A percentile compares a stretch with the other conserved stretches of the same genome.
These are phyloP conservation scores for Allantophomopsis cytisporea DNA, from an alignment of 2,329 filamentous ascomycete species.

Conservation along the genomic window DNA sequence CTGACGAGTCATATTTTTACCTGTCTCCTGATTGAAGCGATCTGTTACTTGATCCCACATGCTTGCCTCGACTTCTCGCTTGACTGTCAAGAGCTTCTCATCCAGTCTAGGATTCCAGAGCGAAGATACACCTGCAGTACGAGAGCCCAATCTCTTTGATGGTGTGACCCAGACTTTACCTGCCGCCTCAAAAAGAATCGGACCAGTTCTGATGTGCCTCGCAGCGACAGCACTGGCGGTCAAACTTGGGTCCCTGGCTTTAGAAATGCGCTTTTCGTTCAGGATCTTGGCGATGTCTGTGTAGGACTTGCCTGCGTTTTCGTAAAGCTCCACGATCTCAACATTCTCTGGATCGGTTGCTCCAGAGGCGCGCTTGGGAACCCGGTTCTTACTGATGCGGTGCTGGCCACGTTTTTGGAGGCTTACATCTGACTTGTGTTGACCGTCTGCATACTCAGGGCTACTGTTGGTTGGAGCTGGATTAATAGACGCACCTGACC, in stretches of 20 bases:
- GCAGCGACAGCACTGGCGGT: slow-evolving; percentile 10
- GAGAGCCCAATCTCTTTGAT: slow-evolving; percentile 6
- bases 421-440: slow-evolving; percentile 9
- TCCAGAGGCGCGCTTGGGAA: slow-evolving; percentile 13
- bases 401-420: slow-evolving; percentile 12
- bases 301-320: slow-evolving; percentile 8
- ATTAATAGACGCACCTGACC: no score
- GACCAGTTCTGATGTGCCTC: slow-evolving; percentile 17
- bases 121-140: neutral
- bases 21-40: slow-evolving; percentile 5
- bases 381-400: slow-evolving; percentile 4
- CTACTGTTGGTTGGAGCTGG: no score
- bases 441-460: no score
- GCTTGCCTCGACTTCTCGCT: slow-evolving; percentile 6
- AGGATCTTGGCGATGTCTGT: slow-evolving; percentile 9
- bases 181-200: slow-evolving; percentile 12
- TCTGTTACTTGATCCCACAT: slow-evolving; percentile 11
- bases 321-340: slow-evolving; percentile 15
- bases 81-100: slow-evolving; percentile 5
- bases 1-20: slow-evolving; percentile 2
- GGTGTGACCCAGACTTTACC: slow-evolving; percentile 13
- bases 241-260: slow-evolving; percentile 9
- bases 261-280: slow-evolving; percentile 9
- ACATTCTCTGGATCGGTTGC: slow-evolving; percentile 18
- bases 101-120: slow-evolving; percentile 7